Base-by-base conservation (phyloP, 768 basidiomycete genomes). In the Rhizopogon roseolus region DNA sequence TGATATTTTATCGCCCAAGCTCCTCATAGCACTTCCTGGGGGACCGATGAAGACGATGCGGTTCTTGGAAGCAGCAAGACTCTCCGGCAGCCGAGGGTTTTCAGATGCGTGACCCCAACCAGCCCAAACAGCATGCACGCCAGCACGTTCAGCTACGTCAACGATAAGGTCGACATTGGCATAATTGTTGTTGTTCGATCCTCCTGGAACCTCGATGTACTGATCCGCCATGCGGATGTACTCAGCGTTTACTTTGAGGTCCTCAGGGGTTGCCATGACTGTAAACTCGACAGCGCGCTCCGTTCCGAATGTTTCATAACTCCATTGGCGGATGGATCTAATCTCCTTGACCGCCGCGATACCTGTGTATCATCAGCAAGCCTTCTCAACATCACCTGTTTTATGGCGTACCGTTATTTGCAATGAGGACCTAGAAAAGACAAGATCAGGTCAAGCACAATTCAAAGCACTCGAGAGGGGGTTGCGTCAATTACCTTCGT, bases 31-130 rank as follows among this genome's bases (percentile, higher is more conserved):
- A 60, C 89, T 96, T 44, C 97, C 97, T 11, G 97, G 97, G 19
- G 97, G 97, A 57, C 97, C 97, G 66, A 99, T 99, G 77, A 99
- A 99, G 55, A 99, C 90, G 67, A 99, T 95, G 73, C 93, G 96
- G 76, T 94, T 81, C 71, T 91, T 92, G 71, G 86, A 92, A 4
- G 93, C 87, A 32, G 89, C 84, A 40, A 99, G 82, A 55, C 88
- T 89, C 69, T 99, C 97, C 1, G 97, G 97, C 19, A 99, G 75
- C 51, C 94, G 86, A 1, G 97, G 97, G 71, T 99, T 99, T 71
- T 99, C 97, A 2, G 97, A 98, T 27, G 97, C 97, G 71, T 99
- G 97, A 48, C 97, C 97, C 97, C 97, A 99, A 54, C 97, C 97
- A 36, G 97, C 97, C 97, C 97, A 99, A 25, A 99, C 97, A 41